These are phyloP conservation scores for Eucalyptus leucophloia DNA, from an alignment of 345 rosid species.

Conservation along the genomic window DNA sequence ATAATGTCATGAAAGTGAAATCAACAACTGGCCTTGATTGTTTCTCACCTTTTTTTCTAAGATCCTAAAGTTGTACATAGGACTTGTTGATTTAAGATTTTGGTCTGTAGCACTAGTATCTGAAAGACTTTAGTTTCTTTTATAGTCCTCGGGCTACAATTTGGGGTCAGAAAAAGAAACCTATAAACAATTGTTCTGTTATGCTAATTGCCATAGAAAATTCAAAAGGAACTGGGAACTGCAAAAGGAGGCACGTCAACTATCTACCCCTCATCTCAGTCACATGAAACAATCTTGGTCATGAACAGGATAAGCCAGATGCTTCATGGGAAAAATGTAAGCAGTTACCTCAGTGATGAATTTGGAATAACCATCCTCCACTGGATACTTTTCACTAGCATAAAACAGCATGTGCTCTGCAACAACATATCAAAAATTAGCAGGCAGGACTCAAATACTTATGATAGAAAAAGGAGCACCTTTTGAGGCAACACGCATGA, in stretches of 20 bases:
- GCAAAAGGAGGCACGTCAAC: neutral
- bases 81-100: neutral
- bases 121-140: neutral
- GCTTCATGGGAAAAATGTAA: neutral
- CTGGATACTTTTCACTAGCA: too few species aligned
- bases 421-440: too few species aligned
- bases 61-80: neutral
- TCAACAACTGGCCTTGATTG: neutral
- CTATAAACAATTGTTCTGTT: neutral
- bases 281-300: neutral
- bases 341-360: constrained; percentile 40
- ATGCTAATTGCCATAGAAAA: too few species aligned
- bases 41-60: neutral
- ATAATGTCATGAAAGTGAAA: neutral
- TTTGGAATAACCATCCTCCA: too few species aligned
- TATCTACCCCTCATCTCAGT: neutral
- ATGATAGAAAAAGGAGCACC: too few species aligned
- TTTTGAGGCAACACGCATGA: too few species aligned
- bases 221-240: neutral
- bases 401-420: too few species aligned
- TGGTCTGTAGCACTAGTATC: neutral
- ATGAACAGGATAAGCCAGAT: neutral
- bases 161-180: neutral
- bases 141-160: neutral
- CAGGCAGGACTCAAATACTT: too few species aligned